A percentile compares a stretch with the other conserved stretches of the same genome.
Evolutionary conservation across 2,329 filamentous ascomycete species (phyloP).

Genomic region (Cercospora brassicicola): DNA sequence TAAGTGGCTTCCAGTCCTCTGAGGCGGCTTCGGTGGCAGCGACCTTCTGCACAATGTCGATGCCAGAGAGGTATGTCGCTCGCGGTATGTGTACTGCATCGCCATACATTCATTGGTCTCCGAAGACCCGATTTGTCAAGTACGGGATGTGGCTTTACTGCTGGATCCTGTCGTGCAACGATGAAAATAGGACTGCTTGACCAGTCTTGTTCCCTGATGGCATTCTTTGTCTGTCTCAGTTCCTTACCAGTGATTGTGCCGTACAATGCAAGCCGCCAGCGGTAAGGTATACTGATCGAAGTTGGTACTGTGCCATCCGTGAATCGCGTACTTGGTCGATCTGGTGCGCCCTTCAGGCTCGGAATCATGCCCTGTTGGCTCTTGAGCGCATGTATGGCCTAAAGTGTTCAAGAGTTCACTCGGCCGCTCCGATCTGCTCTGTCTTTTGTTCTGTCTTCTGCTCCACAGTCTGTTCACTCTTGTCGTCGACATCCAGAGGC

Average conservation of each 20-base stretch:
- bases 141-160: neutral
- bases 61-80: too few relatives aligned
- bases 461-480: neutral
- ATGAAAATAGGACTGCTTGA: neutral
- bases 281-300: neutral
- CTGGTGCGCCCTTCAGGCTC: neutral
- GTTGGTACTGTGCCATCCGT: neutral
- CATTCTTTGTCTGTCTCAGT: neutral
- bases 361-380: too few relatives aligned
- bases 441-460: neutral
- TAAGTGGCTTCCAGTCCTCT: too few relatives aligned
- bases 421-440: neutral
- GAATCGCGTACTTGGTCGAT: neutral
- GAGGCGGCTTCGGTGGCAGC: too few relatives aligned
- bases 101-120: neutral
- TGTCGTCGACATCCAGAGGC: constrained; percentile 5
- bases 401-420: neutral
- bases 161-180: neutral
- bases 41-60: too few relatives aligned
- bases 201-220: neutral
- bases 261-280: neutral
- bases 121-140: neutral
- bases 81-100: too few relatives aligned
- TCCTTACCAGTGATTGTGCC: neutral
- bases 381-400: neutral